Evolutionary conservation across 2,329 filamentous ascomycete species (phyloP).

Genomic region (Fusarium heterosporum): DNA sequence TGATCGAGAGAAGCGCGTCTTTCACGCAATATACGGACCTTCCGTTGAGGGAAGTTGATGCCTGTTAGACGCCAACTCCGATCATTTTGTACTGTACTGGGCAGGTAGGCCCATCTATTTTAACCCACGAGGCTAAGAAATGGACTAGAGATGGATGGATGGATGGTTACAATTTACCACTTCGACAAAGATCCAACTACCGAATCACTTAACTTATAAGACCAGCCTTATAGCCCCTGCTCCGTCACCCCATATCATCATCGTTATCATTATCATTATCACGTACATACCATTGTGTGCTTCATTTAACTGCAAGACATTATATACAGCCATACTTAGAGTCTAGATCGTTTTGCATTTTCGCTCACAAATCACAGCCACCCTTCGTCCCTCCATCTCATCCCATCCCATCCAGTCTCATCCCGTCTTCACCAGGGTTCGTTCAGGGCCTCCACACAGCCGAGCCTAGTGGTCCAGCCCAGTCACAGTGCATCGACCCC

Average conservation of each 20-base stretch:
- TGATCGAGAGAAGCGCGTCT: constrained; percentile 2
- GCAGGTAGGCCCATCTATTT: constrained; percentile 34
- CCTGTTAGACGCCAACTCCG: constrained; percentile 28
- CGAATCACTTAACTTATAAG: constrained; percentile 21
- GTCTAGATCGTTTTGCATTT: constrained; percentile 30
- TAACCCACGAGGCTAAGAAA: constrained; percentile 25
- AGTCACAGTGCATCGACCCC: constrained; percentile 1
- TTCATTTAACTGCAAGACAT: constrained; percentile 1
- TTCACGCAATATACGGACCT: constrained; percentile 14
- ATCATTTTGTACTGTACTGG: neutral
- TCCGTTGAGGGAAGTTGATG: constrained; percentile 13
- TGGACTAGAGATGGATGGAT: constrained; percentile 21
- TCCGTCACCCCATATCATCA: neutral
- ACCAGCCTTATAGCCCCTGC: constrained; percentile 17
- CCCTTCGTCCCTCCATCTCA: constrained; percentile 9
- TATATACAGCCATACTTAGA: constrained; percentile 32
- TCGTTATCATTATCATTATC: constrained; percentile 1
- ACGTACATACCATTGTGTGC: neutral
- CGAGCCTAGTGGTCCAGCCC: neutral
- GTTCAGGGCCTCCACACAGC: constrained; percentile 31
- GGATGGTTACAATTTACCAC: constrained; percentile 26
- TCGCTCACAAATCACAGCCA: constrained; percentile 21
- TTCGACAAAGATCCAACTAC: neutral
- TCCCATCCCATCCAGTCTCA: constrained; percentile 1
- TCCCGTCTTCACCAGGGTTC: neutral